Percentiles rank a stretch among this genome's conserved stretches.
Conservation (phyloP, 2,329 filamentous ascomycete genomes). For the Microcyclospora tardicrescens region DNA sequence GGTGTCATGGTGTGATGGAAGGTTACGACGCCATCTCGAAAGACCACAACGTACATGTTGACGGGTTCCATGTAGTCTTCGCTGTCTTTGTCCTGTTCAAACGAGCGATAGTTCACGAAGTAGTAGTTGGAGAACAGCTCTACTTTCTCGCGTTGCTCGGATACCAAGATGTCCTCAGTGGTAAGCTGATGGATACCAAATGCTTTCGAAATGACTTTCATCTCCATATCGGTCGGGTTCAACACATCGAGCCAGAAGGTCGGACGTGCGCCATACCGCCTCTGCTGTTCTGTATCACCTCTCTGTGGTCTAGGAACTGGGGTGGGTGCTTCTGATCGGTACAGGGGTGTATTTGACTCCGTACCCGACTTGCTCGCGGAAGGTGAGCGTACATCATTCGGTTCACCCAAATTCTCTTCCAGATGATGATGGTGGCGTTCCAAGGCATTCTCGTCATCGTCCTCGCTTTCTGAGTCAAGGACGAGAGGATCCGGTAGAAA, state of each 20-base stretch:
- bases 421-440: neutral
- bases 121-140: constrained; percentile 97
- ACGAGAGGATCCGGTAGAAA: constrained; percentile 79
- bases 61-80: constrained; percentile 89
- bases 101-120: constrained; percentile 95
- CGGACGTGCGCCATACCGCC: constrained; percentile 59
- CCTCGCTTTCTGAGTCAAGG: constrained; percentile 52
- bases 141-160: constrained; percentile 95
- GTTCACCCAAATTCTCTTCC: neutral
- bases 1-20: constrained; percentile 97
- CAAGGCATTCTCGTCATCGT: constrained; percentile 38
- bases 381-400: constrained; percentile 10
- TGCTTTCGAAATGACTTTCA: constrained; percentile 82
- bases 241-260: constrained; percentile 96
- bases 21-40: constrained; percentile 85
- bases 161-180: constrained; percentile 91
- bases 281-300: constrained; percentile 9
- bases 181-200: constrained; percentile 95
- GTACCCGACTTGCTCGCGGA: constrained; percentile 28
- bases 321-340: constrained; percentile 32
- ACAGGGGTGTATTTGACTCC: constrained; percentile 37
- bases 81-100: constrained; percentile 84
- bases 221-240: constrained; percentile 82
- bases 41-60: constrained; percentile 95
- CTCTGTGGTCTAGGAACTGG: constrained; percentile 17